phyloP scores from a whole-genome alignment of 768 basidiomycete species.

The Tulasnella sp. region DNA sequence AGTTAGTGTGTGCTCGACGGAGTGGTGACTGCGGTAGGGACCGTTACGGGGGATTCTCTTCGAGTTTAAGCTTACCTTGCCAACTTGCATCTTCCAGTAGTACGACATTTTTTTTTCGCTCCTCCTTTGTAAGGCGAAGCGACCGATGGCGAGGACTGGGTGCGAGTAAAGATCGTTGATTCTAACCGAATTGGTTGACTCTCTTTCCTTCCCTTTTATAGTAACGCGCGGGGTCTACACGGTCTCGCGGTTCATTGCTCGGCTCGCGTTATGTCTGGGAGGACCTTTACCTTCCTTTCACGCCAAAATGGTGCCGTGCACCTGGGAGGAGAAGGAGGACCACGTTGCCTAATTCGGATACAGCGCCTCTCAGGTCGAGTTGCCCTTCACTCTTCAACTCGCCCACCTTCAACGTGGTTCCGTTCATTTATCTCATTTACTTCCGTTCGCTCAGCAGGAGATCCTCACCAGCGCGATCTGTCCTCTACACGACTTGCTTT shows the following conservation, averaged over 20 bases:
- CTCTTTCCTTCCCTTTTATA: not conserved
- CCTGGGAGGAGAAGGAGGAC: not conserved
- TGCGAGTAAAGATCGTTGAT: not conserved
- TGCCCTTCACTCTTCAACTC: not conserved
- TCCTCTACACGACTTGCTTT: too few relatives aligned
- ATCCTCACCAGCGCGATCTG: too few relatives aligned
- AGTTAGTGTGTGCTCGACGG: too few relatives aligned
- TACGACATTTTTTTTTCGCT: too few relatives aligned
- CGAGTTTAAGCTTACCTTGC: too few relatives aligned
- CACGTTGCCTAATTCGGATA: not conserved
- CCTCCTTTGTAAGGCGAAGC: too few relatives aligned
- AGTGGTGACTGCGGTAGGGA: too few relatives aligned
- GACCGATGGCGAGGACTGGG: not conserved
- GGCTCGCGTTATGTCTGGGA: not conserved
- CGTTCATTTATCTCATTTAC: too few relatives aligned
- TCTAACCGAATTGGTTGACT: constrained; percentile 3
- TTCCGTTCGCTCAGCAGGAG: too few relatives aligned
- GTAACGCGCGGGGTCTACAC: not conserved
- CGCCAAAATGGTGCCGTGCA: not conserved
- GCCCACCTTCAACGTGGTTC: not conserved
- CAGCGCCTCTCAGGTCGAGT: not conserved
- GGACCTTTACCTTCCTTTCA: not conserved
- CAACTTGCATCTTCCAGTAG: too few relatives aligned
- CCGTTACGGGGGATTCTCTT: too few relatives aligned
- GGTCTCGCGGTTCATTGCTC: not conserved